phyloP scores from a whole-genome alignment of 805 yeast genomes.

The Candida ponderosae region DNA sequence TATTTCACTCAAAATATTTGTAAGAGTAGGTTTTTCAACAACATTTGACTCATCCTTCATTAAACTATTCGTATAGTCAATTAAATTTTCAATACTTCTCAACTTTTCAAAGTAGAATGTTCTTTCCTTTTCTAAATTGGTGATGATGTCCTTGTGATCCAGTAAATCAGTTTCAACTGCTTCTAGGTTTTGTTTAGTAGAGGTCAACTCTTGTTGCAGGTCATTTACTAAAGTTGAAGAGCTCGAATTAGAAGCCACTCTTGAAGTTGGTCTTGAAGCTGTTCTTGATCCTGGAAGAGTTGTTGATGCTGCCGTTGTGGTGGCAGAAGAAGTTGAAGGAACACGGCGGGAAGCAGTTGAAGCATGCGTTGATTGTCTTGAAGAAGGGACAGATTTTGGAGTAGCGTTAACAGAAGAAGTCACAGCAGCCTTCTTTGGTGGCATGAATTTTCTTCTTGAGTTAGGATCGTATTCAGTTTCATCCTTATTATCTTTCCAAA shows the following conservation, averaged over 20 bases:
- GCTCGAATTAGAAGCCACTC: slow-evolving; percentile 18
- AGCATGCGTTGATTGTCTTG: slow-evolving; percentile 1
- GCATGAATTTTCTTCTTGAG: slow-evolving; percentile 37
- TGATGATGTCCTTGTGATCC: slow-evolving; percentile 52
- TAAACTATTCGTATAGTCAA: slow-evolving; percentile 54
- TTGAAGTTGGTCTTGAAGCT: slow-evolving; percentile 15
- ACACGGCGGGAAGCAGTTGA: slow-evolving; percentile 5
- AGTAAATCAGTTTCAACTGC: slow-evolving; percentile 41
- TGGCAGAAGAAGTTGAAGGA: slow-evolving; percentile 7
- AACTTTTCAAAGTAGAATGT: slow-evolving; percentile 86
- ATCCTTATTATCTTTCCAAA: slow-evolving; percentile 72
- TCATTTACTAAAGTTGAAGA: slow-evolving; percentile 13
- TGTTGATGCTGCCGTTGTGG: slow-evolving; percentile 4
- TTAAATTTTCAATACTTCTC: slow-evolving; percentile 78
- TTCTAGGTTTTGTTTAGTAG: slow-evolving; percentile 32
- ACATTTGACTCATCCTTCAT: slow-evolving; percentile 27
- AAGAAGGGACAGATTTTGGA: not conserved
- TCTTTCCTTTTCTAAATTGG: slow-evolving; percentile 71
- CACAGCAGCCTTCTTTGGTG: slow-evolving; percentile 10
- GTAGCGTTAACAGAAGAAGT: slow-evolving; percentile 3
- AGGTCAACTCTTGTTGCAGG: slow-evolving; percentile 37
- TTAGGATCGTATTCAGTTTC: slow-evolving; percentile 66
- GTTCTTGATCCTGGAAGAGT: slow-evolving; percentile 8
- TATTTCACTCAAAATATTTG: slow-evolving; percentile 47
- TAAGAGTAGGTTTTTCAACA: slow-evolving; percentile 23